Percentiles rank a stretch among this genome's conserved stretches.
Conservation (phyloP, 371 early-diverging fungal species). For the Mucor racemosus region DNA sequence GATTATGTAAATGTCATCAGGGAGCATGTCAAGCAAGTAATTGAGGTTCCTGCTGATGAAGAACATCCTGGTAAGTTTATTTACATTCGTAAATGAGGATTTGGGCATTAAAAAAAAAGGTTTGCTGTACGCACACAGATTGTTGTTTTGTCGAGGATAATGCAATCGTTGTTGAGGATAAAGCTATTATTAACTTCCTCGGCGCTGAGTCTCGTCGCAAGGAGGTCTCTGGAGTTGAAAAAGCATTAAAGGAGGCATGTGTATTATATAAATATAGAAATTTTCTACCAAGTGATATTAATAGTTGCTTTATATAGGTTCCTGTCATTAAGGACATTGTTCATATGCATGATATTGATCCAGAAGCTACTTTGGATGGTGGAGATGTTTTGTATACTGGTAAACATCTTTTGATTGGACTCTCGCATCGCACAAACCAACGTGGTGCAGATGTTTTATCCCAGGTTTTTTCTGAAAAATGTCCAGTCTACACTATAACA, state of each 20-base stretch:
- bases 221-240: slow-evolving; percentile 28
- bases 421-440: slow-evolving; percentile 39
- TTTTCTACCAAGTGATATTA: slow-evolving; percentile 16
- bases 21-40: slow-evolving; percentile 25
- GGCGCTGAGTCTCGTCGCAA: slow-evolving; percentile 36
- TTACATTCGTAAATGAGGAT: not conserved
- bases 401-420: slow-evolving; percentile 37
- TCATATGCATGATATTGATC: slow-evolving; percentile 28
- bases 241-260: slow-evolving; percentile 24
- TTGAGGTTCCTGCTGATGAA: slow-evolving; percentile 30
- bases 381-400: slow-evolving; percentile 44
- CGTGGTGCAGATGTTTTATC: slow-evolving; percentile 31
- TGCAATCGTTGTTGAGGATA: slow-evolving; percentile 30
- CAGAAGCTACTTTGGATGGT: slow-evolving; percentile 38
- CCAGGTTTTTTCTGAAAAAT: slow-evolving; percentile 20
- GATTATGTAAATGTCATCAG: slow-evolving; percentile 28
- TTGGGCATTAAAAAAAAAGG: too few relatives aligned
- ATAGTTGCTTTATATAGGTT: slow-evolving; percentile 9
- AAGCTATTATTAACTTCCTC: slow-evolving; percentile 31
- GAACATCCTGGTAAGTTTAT: slow-evolving; percentile 27
- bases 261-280: slow-evolving; percentile 13
- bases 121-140: slow-evolving; percentile 7
- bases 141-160: slow-evolving; percentile 49
- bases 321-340: slow-evolving; percentile 25
- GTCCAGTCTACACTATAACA: slow-evolving; percentile 22